Evolutionary conservation across 352 stramenopile genomes (phyloP).

Genomic region (Thalassiosira livingstoniorum): DNA sequence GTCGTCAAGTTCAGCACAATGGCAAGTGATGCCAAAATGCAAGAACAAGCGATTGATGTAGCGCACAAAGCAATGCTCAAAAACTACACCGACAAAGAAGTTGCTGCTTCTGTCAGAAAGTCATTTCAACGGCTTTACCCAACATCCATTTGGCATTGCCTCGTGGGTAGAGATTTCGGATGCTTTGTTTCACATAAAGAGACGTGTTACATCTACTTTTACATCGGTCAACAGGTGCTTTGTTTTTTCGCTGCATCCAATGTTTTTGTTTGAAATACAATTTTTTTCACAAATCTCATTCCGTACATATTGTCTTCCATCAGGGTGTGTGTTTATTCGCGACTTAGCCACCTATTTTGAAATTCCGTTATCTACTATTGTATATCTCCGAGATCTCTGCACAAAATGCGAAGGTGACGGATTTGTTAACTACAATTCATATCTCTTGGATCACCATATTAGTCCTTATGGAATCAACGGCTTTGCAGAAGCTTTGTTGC

Average conservation of each 20-base stretch:
- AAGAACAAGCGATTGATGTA: conserved; percentile 13
- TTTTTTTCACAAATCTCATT: too few species aligned
- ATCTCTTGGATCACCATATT: too few species aligned
- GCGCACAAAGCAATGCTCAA: conserved; percentile 73
- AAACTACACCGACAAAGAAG: conserved; percentile 85
- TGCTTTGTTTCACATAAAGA: conserved; percentile 94
- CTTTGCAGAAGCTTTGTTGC: too few species aligned
- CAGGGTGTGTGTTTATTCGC: too few species aligned
- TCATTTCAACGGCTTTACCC: conserved; percentile 92
- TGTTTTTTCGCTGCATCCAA: conserved; percentile 85
- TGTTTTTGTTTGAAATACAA: too few species aligned
- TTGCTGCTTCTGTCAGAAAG: conserved; percentile 91
- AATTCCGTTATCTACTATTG: too few species aligned
- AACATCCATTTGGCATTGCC: conserved; percentile 90
- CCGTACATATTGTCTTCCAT: too few species aligned
- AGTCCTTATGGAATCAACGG: too few species aligned
- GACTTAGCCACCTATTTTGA: too few species aligned
- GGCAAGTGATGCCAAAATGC: conserved; percentile 2
- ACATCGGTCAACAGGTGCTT: conserved; percentile 94
- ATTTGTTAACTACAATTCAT: too few species aligned
- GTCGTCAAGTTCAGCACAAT: conserved; percentile 16
- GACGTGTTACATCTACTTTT: conserved; percentile 96
- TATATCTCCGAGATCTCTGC: too few species aligned
- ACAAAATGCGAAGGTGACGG: too few species aligned
- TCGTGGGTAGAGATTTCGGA: conserved; percentile 93